phyloP scores from a whole-genome alignment of 106 monocot species.

The Phalaenopsis equestris region DNA sequence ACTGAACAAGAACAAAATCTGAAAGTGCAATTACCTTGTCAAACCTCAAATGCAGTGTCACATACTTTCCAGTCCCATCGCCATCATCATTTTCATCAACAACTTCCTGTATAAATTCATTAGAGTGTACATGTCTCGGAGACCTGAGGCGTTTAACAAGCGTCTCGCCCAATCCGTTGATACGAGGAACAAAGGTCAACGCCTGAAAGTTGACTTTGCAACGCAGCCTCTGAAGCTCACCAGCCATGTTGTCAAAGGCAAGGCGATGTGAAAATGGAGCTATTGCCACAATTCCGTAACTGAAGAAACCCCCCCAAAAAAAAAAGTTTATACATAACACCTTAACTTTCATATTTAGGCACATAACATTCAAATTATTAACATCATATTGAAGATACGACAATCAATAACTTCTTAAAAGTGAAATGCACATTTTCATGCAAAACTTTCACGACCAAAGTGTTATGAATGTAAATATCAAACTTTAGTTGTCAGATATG shows the following conservation, averaged over 20 bases:
- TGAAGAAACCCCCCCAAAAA: slow-evolving; percentile 17
- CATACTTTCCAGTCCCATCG: slow-evolving; percentile 47
- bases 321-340: background rate
- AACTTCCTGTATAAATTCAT: slow-evolving; percentile 30
- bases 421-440: too few relatives aligned
- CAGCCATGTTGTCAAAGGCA: slow-evolving; percentile 80
- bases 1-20: too few relatives aligned
- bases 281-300: slow-evolving; percentile 89
- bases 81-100: slow-evolving; percentile 13
- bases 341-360: too few relatives aligned
- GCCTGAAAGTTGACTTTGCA: slow-evolving; percentile 97
- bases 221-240: slow-evolving; percentile 66
- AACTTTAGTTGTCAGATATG: too few relatives aligned
- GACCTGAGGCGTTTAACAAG: slow-evolving; percentile 66
- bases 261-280: slow-evolving; percentile 91
- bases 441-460: too few relatives aligned
- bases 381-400: too few relatives aligned
- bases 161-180: slow-evolving; percentile 61
- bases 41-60: slow-evolving; percentile 77
- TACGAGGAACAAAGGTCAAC: slow-evolving; percentile 71
- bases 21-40: slow-evolving; percentile 52
- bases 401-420: too few relatives aligned
- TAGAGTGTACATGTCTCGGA: slow-evolving; percentile 15
- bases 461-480: too few relatives aligned
- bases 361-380: too few relatives aligned